Evolutionary conservation across 768 basidiomycete species (phyloP).

Genomic region (Kwoniella botswanensis): DNA sequence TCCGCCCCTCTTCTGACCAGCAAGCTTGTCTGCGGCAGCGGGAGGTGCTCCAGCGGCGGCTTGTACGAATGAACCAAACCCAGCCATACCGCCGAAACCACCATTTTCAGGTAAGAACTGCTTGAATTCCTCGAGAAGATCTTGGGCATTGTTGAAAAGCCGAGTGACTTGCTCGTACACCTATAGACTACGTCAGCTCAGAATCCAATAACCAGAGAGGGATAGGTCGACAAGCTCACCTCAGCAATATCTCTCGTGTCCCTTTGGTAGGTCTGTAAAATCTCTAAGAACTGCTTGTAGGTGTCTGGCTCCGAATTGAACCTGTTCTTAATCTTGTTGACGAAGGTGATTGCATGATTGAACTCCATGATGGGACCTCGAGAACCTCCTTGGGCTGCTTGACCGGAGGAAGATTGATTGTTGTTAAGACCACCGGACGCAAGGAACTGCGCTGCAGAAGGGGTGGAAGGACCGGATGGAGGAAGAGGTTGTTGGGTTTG

Average conservation of each 20-base stretch:
- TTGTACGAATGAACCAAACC: slow-evolving; percentile 41
- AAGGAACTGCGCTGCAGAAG: slow-evolving; percentile 49
- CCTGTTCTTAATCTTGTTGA: slow-evolving; percentile 97
- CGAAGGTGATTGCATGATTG: slow-evolving; percentile 92
- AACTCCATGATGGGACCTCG: slow-evolving; percentile 50
- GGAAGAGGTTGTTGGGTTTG: slow-evolving; percentile 27
- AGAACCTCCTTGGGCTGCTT: slow-evolving; percentile 23
- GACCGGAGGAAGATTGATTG: not conserved
- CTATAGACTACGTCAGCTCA: slow-evolving; percentile 25
- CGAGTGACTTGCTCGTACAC: slow-evolving; percentile 59
- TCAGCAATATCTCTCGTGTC: slow-evolving; percentile 67
- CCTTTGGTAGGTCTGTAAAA: slow-evolving; percentile 62
- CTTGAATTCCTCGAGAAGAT: slow-evolving; percentile 59
- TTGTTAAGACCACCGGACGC: slow-evolving; percentile 37
- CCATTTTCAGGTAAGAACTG: slow-evolving; percentile 58
- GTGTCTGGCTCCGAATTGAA: slow-evolving; percentile 88
- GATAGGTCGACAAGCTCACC: slow-evolving; percentile 57
- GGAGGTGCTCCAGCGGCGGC: slow-evolving; percentile 31
- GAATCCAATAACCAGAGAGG: not conserved
- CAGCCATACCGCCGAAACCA: slow-evolving; percentile 43
- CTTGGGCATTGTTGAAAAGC: slow-evolving; percentile 58
- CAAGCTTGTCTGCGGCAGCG: slow-evolving; percentile 15
- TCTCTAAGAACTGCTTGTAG: slow-evolving; percentile 62
- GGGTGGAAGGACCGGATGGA: slow-evolving; percentile 50
- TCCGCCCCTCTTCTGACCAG: slow-evolving; percentile 30